Base-by-base conservation (phyloP, 768 basidiomycete species). In the Amanita brunnescens region DNA sequence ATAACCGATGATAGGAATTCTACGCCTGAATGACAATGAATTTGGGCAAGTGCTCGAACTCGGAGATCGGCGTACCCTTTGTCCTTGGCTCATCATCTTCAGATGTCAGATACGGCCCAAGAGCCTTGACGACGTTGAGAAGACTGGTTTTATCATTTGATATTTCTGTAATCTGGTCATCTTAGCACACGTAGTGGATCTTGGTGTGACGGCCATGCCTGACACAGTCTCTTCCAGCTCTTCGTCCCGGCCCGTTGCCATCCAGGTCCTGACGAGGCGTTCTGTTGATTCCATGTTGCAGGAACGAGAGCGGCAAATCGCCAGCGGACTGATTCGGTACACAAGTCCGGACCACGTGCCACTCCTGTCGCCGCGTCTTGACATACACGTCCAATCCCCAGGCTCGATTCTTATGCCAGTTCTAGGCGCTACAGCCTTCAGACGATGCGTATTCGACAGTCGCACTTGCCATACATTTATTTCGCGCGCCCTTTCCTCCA, bases 51-150 rank as follows among this genome's bases (percentile, higher is more conserved):
- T 2, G 2, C 21, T 34, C 18, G 40, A 18, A 13, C 14, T n/a
- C 41, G 43, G 9, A 7, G 49, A 7, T 24, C 4, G 16, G 10
- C 20, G 13, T 62, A 91, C 95, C 95, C 73, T 91, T 91, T 7
- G 79, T 78, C 24, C 95, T 77, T 9, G 86, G 65, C 3, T 74
- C 70, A 58, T 85, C 88, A 49, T 95, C 87, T 52, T 93, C 89
- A 1, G 90, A 83, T 0, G 90, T 94, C 12, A 99, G 71, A 60
- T 87, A 92, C 57, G 89, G 85, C 37, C 91, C 91, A 0, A 96
- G 76, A 21, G 83, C 81, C 62, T 90, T 92, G 32, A 98, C 90
- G 18, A 98, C 69, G 55, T 84, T 77, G 4, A 93, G 70, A 12
- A 96, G 70, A 16, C 81, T 77, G 7, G 78, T 65, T 18, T 72